Percentiles rank a stretch among this genome's conserved stretches.
phyloP scores from a whole-genome alignment of 1,284 basidiomycete species.

The Ustilago tritici region DNA sequence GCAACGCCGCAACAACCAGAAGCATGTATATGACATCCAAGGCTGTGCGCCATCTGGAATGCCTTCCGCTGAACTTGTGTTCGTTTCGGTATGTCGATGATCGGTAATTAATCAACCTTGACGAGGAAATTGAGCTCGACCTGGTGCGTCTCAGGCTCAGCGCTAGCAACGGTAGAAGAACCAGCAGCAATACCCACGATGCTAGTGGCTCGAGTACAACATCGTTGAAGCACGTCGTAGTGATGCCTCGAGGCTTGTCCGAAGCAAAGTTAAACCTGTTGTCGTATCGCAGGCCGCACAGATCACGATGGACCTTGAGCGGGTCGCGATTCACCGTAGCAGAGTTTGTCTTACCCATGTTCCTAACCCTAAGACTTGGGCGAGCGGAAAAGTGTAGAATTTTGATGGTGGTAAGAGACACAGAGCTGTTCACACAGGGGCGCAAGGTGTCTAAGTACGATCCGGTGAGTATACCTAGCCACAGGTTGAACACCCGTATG shows the following conservation, averaged over 20 bases:
- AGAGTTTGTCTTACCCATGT: conserved; percentile 20
- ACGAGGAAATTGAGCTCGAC: conserved; percentile 10
- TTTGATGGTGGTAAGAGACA: conserved; percentile 2
- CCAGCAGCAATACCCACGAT: conserved; percentile 47
- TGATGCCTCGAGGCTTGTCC: conserved; percentile 19
- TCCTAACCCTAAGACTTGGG: not conserved
- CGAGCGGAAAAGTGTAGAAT: not conserved
- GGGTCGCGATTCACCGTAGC: conserved; percentile 26
- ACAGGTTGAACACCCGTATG: not conserved
- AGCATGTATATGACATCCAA: conserved; percentile 47
- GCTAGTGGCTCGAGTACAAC: conserved; percentile 55
- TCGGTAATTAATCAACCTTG: conserved; percentile 35
- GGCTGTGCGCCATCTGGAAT: conserved; percentile 14
- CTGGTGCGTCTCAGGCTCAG: conserved; percentile 10
- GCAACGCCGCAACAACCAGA: conserved; percentile 45
- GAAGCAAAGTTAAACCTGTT: conserved; percentile 42
- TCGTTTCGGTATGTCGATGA: conserved; percentile 17
- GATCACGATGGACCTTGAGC: conserved; percentile 34
- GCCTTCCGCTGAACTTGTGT: conserved; percentile 18
- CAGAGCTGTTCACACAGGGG: not conserved
- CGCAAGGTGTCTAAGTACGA: not conserved
- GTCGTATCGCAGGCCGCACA: conserved; percentile 38
- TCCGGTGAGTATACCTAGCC: not conserved
- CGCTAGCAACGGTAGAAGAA: conserved; percentile 33
- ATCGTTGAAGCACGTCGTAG: conserved; percentile 57